Base-by-base conservation (phyloP, 1,139 yeast genomes). In the Lodderomyces margitis region DNA sequence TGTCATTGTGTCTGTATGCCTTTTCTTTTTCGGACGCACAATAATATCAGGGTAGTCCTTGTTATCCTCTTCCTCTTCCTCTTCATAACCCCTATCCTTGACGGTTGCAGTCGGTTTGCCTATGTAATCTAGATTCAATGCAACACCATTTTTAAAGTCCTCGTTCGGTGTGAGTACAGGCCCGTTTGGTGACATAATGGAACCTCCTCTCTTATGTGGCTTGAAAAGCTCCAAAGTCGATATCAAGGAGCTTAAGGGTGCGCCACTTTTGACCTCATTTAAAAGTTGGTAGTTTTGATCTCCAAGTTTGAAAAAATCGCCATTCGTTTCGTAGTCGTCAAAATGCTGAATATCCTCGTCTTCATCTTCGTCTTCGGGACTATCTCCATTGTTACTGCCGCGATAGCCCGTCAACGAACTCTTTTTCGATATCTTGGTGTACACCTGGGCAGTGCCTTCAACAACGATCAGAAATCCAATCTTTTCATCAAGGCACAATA, bases 381-480 rank as follows among this genome's bases (percentile, higher is more conserved):
- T 17, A 20, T 36, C 34, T 25, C 14, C 32, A 5, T 33, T 21
- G 2, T 11, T 20, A 9, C 11, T 28, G 19, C 17, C 33, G 45
- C 20, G 8, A 12, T 23, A 17, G 20, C 20, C 30, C 14, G 20
- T 21, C 25, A 36, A 21, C 39, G 38, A 34, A 45, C 21, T 61
- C 62, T 32, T 33, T 30, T 49, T 46, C 2, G 48, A 24, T 10
- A 81, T 64, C 47, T 78, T 79, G 40, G 86, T 81, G 57, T 80
- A 89, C 0, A 92, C 87, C 52, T 87, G 91, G 36, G 91, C 78
- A 9, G 81, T 75, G 0, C 98, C 98, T 53, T 91, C 98, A 1
- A 91, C 96, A n/a, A 92, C 96, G 38, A 92, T 85, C 34, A 92
- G 82, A 56, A 92, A 89, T 1, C 98, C 98, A 19, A 84, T 67